These are phyloP conservation scores for Earliella scabrosa DNA, from an alignment of 1,284 basidiomycete genomes.

Conservation along the genomic window DNA sequence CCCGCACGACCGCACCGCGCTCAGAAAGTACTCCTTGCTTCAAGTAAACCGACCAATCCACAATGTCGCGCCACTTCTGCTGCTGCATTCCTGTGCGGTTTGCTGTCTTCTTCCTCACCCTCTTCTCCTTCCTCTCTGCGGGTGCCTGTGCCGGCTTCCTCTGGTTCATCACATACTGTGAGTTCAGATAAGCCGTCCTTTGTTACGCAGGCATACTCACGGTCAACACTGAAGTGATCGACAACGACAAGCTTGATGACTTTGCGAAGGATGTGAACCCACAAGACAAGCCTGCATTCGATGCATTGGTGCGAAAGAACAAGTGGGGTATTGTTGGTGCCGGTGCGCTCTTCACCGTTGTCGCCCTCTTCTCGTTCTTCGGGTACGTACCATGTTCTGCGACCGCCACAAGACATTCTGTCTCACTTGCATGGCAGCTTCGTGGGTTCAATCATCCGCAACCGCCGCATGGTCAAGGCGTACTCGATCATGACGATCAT, in stretches of 20 bases:
- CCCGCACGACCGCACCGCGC: conserved; percentile 4
- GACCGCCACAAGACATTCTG: background rate
- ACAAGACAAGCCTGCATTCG: conserved; percentile 17
- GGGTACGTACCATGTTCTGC: conserved; percentile 44
- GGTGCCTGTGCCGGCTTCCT: conserved; percentile 45
- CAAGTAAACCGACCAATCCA: background rate
- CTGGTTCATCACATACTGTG: conserved; percentile 41
- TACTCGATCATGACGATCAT: conserved; percentile 51
- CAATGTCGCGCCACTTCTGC: conserved; percentile 49
- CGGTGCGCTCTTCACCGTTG: conserved; percentile 48
- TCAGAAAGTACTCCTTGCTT: background rate
- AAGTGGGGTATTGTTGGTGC: conserved; percentile 51
- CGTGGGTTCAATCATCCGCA: conserved; percentile 51
- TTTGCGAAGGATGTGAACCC: conserved; percentile 28
- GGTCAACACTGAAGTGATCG: conserved; percentile 20
- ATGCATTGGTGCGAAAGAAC: conserved; percentile 18
- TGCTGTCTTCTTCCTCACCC: conserved; percentile 60
- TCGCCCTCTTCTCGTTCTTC: conserved; percentile 52
- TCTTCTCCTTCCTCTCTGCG: conserved; percentile 47
- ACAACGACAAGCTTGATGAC: conserved; percentile 22
- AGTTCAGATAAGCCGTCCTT: conserved; percentile 30
- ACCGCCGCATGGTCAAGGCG: conserved; percentile 48
- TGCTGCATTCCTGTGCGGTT: conserved; percentile 64
- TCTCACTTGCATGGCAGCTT: conserved; percentile 39
- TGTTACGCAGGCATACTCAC: background rate